Base-by-base conservation (phyloP, 352 stramenopile species). In the Aphanomyces cochlioides region DNA sequence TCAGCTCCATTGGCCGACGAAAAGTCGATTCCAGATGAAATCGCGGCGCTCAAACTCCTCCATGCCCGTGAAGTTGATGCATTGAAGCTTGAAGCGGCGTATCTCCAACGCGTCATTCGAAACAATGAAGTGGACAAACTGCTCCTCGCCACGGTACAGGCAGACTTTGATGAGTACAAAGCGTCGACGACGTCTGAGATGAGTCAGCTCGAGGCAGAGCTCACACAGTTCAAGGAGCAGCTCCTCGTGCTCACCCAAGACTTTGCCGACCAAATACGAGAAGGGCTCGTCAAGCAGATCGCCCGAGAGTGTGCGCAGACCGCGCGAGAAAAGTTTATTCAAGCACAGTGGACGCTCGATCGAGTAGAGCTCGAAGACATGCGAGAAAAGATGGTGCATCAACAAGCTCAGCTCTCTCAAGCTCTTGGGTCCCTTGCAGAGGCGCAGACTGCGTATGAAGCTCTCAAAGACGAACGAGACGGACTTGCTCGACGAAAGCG, bases 61-160 rank as follows among this genome's bases (percentile, higher is more conserved):
- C 54, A 61, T n/a, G 54, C 13, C 13, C 54, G 54, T n/a, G 15
- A 61, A 41, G 54, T 61, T 7, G 54, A 41, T 10, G 36, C 54
- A 10, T 37, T 61, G 28, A 61, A 61, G 36, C n/a, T n/a, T n/a
- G 54, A 61, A 61, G 54, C 43, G 19, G 3, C 28, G 1, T 37
- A 37, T 8, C 54, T 61, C 5, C 54, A 61, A 7, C 28, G 19
- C 17, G 17, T 39, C 17, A 7, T 37, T 17, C 54, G 54, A 6
- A 12, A 40, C 8, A 28, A 61, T 39, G 54, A 37, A 40, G 36
- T 39, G 15, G 54, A 61, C 54, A 39, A 12, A 6, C 12, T 17
- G 8, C 28, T 37, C 5, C 54, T 43, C 10, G 19, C 54, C 10
- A 37, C 19, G 19, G 15, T 61, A 1, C 54, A 37, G 28, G 28